These are phyloP conservation scores for Selaginella moellendorffii DNA, from an alignment of 75 land plant species.

Conservation along the genomic window DNA sequence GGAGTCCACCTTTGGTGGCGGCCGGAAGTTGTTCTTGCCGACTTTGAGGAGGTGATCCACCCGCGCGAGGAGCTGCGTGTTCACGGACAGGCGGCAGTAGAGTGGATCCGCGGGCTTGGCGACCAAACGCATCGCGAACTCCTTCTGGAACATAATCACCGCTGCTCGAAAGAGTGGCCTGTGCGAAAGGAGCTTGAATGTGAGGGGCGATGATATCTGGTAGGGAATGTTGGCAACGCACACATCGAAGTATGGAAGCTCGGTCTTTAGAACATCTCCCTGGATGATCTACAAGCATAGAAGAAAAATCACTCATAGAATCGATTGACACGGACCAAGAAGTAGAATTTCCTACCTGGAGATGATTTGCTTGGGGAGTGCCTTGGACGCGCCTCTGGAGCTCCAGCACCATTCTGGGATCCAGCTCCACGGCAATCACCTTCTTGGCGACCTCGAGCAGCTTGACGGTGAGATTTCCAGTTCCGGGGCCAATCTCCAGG, in stretches of 20 bases:
- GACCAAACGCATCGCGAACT: constrained; percentile 87
- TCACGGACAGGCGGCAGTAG: constrained; percentile 90
- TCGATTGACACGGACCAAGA: too few species aligned
- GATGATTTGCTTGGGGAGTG: constrained; percentile 35
- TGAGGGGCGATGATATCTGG: constrained; percentile 89
- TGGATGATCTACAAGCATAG: constrained; percentile 52
- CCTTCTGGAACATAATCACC: constrained; percentile 85
- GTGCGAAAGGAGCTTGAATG: constrained; percentile 52
- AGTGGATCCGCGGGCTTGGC: constrained; percentile 79
- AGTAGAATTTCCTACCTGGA: too few species aligned
- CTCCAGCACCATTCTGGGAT: constrained; percentile 88
- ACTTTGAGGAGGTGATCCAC: constrained; percentile 83
- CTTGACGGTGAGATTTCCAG: constrained; percentile 86
- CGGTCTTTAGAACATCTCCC: constrained; percentile 78
- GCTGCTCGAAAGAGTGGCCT: constrained; percentile 75
- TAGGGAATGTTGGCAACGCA: constrained; percentile 97
- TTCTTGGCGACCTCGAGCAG: constrained; percentile 66
- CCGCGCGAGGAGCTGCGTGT: constrained; percentile 67
- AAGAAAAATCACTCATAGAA: neutral
- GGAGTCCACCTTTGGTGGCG: constrained; percentile 97
- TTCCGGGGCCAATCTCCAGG: constrained; percentile 80
- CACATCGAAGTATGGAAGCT: constrained; percentile 88
- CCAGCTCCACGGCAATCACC: constrained; percentile 80
- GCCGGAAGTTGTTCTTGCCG: constrained; percentile 81
- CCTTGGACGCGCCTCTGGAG: constrained; percentile 74